phyloP scores from a whole-genome alignment of 1,139 yeast genomes.

The Blastobotrys capitulatus region DNA sequence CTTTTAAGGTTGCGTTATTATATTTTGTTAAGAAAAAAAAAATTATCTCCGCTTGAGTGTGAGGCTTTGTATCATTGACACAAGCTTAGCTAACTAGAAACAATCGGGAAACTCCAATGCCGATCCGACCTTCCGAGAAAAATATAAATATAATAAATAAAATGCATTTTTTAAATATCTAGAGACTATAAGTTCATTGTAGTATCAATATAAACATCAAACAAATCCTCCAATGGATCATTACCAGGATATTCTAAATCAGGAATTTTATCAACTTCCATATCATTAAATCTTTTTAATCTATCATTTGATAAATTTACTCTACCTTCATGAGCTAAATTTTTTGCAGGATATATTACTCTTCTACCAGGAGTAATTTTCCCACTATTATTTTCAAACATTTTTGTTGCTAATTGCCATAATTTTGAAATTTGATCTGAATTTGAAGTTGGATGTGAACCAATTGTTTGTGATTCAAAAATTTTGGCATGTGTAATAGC shows the following conservation, averaged over 20 bases:
- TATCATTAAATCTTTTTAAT: conserved; percentile 6
- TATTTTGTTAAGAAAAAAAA: no score
- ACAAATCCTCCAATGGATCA: conserved; percentile 9
- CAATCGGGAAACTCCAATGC: no score
- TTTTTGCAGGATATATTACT: conserved; percentile 11
- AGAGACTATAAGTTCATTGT: conserved; percentile 1
- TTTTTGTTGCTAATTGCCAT: conserved; percentile 4
- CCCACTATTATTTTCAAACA: conserved; percentile 3
- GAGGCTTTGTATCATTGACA: no score
- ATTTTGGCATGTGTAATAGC: conserved; percentile 8
- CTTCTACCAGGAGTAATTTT: conserved; percentile 4
- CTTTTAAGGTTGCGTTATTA: no score
- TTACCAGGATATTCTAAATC: conserved; percentile 6
- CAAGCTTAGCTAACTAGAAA: no score
- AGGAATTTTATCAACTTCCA: conserved; percentile 6
- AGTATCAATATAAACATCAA: conserved; percentile 10
- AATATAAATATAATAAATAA: background rate
- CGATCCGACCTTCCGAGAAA: background rate
- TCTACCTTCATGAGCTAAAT: conserved; percentile 11
- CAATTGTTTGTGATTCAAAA: conserved; percentile 7
- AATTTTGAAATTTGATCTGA: conserved; percentile 3
- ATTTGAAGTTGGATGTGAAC: background rate
- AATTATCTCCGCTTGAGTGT: no score
- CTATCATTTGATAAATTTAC: conserved; percentile 7
- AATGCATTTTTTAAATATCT: background rate